A percentile compares a stretch with the other conserved stretches of the same genome.
These are phyloP conservation scores for Draba incana DNA, from an alignment of 345 rosid genomes.

Conservation along the genomic window DNA sequence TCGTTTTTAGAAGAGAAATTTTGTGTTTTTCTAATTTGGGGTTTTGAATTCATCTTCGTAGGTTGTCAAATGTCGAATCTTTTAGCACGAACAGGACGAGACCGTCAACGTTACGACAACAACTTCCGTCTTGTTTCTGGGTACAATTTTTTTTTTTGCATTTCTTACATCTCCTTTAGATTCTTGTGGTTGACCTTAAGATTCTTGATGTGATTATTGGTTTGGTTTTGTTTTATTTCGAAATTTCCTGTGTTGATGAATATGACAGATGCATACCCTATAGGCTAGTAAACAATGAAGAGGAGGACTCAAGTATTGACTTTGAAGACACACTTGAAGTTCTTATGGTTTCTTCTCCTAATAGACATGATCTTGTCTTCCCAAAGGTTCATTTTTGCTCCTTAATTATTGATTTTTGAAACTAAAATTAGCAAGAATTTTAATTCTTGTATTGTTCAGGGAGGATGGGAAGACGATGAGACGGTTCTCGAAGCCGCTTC, in stretches of 20 bases:
- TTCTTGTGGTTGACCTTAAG: conserved; percentile 23
- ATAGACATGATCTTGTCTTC: conserved; percentile 70
- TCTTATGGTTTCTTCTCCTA: conserved; percentile 81
- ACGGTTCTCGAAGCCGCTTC: conserved; percentile 81
- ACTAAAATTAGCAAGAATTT: background rate
- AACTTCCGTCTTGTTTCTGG: conserved; percentile 71
- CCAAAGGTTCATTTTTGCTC: conserved; percentile 64
- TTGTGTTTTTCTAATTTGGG: conserved; percentile 6
- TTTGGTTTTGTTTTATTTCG: background rate
- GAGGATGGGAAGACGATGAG: conserved; percentile 99
- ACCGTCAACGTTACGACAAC: conserved; percentile 69
- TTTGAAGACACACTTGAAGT: conserved; percentile 50
- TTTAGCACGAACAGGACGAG: conserved; percentile 51
- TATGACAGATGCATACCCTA: conserved; percentile 74
- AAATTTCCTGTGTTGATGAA: conserved; percentile 1
- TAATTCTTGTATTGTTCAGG: conserved; percentile 51
- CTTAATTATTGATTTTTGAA: background rate
- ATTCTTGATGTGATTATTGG: conserved; percentile 10
- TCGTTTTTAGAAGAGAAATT: background rate
- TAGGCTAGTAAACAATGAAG: conserved; percentile 47
- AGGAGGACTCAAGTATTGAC: conserved; percentile 36
- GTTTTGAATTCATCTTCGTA: conserved; percentile 3
- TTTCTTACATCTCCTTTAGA: too few species aligned
- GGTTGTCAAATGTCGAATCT: conserved; percentile 31
- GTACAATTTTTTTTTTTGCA: conserved; percentile 31